phyloP scores from a whole-genome alignment of 148 eudicot genomes.

The Vaccinium darrowii region DNA sequence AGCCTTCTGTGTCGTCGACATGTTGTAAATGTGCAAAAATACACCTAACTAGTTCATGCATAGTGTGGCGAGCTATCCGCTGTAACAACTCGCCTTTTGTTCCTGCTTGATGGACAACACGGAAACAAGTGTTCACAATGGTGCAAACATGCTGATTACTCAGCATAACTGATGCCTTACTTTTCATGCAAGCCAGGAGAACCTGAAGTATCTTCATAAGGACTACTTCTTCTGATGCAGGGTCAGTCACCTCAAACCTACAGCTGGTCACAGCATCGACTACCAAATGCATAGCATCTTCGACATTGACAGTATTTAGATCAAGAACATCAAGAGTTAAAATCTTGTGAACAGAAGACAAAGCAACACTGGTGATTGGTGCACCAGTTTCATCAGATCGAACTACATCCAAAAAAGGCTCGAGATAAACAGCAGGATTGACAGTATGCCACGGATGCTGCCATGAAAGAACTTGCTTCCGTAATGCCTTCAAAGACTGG shows the following conservation, averaged over 20 bases:
- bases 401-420: constrained; percentile 35
- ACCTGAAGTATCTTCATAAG: constrained; percentile 38
- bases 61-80: constrained; percentile 32
- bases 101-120: constrained; percentile 37
- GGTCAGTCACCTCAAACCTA: constrained; percentile 38
- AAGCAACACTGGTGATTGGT: constrained; percentile 36
- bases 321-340: constrained; percentile 30
- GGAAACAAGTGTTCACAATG: constrained; percentile 34
- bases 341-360: constrained; percentile 31
- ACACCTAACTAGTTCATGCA: constrained; percentile 37
- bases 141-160: constrained; percentile 35
- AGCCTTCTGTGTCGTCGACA: constrained; percentile 4
- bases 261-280: constrained; percentile 38
- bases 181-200: constrained; percentile 37
- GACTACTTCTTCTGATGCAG: constrained; percentile 37
- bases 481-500: constrained; percentile 30
- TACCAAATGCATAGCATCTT: constrained; percentile 26
- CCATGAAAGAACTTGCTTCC: constrained; percentile 30
- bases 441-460: constrained; percentile 28
- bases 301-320: constrained; percentile 21
- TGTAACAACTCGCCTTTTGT: constrained; percentile 33
- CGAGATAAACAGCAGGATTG: constrained; percentile 26
- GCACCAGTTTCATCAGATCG: constrained; percentile 38
- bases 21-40: constrained; percentile 27
- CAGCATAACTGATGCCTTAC: constrained; percentile 26